Percentiles rank a stretch among this genome's conserved stretches.
Conservation (phyloP, 768 basidiomycete genomes). For the Rhizopogon rudus region DNA sequence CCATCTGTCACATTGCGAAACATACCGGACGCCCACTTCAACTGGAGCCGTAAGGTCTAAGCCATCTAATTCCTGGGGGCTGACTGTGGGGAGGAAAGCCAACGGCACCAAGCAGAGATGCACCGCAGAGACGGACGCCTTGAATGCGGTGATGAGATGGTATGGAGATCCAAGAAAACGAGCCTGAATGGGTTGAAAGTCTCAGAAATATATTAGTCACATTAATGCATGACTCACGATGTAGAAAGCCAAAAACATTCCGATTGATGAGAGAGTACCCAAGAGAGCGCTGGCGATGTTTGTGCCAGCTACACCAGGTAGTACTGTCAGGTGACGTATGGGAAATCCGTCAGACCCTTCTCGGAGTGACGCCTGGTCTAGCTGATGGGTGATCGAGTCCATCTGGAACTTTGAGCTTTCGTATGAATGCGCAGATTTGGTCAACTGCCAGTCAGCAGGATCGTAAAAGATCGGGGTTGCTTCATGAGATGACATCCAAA, state of each 20-base stretch:
- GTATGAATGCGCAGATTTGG: slow-evolving; percentile 58
- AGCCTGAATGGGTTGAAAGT: slow-evolving; percentile 37
- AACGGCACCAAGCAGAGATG: slow-evolving; percentile 63
- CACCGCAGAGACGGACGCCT: slow-evolving; percentile 62
- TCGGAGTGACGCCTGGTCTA: slow-evolving; percentile 43
- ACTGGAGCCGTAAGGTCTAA: slow-evolving; percentile 12
- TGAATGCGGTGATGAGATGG: slow-evolving; percentile 57
- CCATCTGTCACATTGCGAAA: slow-evolving; percentile 52
- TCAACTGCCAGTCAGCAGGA: slow-evolving; percentile 67
- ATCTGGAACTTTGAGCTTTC: slow-evolving; percentile 73
- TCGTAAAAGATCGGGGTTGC: slow-evolving; percentile 51
- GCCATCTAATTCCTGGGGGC: slow-evolving; percentile 4
- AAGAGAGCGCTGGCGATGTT: slow-evolving; percentile 50
- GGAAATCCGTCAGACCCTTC: slow-evolving; percentile 12
- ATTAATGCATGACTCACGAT: slow-evolving; percentile 40
- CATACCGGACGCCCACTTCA: slow-evolving; percentile 36
- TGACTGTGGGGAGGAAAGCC: slow-evolving; percentile 37
- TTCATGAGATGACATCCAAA: slow-evolving; percentile 80
- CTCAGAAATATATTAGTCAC: slow-evolving; percentile 1
- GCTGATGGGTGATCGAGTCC: slow-evolving; percentile 54
- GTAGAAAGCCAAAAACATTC: slow-evolving; percentile 58
- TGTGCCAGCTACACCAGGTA: slow-evolving; percentile 69
- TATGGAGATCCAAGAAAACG: slow-evolving; percentile 63
- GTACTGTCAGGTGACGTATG: slow-evolving; percentile 51
- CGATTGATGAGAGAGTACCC: slow-evolving; percentile 36